A percentile compares a stretch with the other conserved stretches of the same genome.
These are phyloP conservation scores for Saururus chinensis DNA, from an alignment of 164 flowering plant species.

Conservation along the genomic window DNA sequence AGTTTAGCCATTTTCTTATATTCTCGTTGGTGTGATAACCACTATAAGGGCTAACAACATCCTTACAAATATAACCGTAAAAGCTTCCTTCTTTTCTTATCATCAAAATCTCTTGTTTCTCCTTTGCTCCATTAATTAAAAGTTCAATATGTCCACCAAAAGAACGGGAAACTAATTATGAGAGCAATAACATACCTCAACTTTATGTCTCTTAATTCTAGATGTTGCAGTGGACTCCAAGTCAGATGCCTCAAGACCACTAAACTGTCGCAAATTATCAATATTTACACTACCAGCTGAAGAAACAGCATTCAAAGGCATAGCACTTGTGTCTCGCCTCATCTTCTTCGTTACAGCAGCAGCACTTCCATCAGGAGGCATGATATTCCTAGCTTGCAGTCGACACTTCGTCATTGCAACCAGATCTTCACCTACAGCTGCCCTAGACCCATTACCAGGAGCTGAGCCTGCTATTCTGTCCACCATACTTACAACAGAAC, in stretches of 20 bases:
- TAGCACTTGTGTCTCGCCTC: conserved; percentile 71
- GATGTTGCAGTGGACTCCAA: conserved; percentile 87
- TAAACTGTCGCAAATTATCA: conserved; percentile 45
- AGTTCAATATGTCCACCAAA: no score
- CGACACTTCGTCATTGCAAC: conserved; percentile 93
- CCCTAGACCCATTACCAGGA: conserved; percentile 90
- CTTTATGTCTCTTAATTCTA: conserved; percentile 43
- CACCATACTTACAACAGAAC: conserved; percentile 75
- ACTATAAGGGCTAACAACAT: no score
- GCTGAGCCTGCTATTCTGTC: conserved; percentile 89
- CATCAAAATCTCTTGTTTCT: neutral
- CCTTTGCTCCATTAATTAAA: neutral
- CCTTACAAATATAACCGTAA: no score
- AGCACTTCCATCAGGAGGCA: conserved; percentile 47
- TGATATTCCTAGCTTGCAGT: conserved; percentile 63
- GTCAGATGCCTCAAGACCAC: conserved; percentile 50
- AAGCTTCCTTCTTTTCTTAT: no score
- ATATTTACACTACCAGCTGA: conserved; percentile 55
- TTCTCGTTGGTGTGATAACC: no score
- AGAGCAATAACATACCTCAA: conserved; percentile 41
- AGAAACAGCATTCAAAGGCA: conserved; percentile 61
- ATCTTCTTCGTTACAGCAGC: conserved; percentile 46
- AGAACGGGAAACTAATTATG: no score
- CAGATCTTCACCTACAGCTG: conserved; percentile 96
- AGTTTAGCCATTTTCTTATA: no score